phyloP scores from a whole-genome alignment of 2,329 filamentous ascomycete species.

The Talaromyces sp. region DNA sequence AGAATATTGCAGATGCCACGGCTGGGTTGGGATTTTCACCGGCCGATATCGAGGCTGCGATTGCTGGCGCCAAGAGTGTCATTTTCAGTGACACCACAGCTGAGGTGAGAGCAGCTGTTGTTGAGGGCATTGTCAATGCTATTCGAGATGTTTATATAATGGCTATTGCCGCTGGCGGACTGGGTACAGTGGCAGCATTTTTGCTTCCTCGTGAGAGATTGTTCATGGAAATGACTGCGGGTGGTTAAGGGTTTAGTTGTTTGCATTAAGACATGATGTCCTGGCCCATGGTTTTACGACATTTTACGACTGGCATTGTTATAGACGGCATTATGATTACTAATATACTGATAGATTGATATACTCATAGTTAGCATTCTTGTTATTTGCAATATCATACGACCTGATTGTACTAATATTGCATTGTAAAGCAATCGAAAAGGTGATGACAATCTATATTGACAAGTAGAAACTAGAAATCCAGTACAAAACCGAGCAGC shows the following conservation, averaged over 20 bases:
- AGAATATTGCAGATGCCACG: background rate
- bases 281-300: background rate
- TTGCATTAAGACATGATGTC: background rate
- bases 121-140: background rate
- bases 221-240: constrained; percentile 2
- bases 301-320: background rate
- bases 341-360: background rate
- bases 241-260: background rate
- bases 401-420: background rate
- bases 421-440: background rate
- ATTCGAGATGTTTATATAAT: constrained; percentile 7
- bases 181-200: background rate
- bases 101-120: background rate
- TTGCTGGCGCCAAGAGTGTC: constrained; percentile 6
- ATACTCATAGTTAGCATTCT: background rate
- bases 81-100: constrained; percentile 9
- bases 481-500: background rate
- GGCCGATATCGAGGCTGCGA: constrained; percentile 5
- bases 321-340: background rate
- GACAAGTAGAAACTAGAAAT: background rate
- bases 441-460: background rate
- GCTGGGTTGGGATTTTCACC: background rate
- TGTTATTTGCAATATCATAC: background rate
- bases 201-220: constrained; percentile 9
- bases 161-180: constrained; percentile 1